Evolutionary conservation across 1,139 yeast genomes (phyloP), one percentile per base, ranked within the genome.

Genomic region (Candida frijolesensis): DNA sequence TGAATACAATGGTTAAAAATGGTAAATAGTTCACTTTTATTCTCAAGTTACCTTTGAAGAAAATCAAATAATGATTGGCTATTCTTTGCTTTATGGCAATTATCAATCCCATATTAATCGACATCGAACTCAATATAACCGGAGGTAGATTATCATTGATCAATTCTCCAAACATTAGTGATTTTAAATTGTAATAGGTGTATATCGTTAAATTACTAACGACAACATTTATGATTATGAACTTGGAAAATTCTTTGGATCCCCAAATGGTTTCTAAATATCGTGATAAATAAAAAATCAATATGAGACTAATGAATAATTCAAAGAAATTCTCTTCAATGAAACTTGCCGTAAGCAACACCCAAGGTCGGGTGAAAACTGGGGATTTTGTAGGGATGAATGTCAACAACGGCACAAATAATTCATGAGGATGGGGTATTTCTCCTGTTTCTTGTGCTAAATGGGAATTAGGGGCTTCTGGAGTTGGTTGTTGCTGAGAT

Each of bases 81-180:
- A 76, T 74, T 38, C 80, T 57, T 58, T 76, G 80, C 52, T 76
- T 76, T 5, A 74, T 65, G 4, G 80, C 79, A 11, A 76, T 74
- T 10, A 77, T 59, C 32, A 76, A 62, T 15, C 76, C 79, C 67
- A 75, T 71, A 33, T 70, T 68, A 44, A 61, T 66, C 52, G 76
- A 71, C 70, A 68, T 68, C n/a, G 72, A 64, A 1, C 74, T 61
- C 42, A 67, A 60, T 8, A 72, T 67, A 14, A 72, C 76, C 1
- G 78, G 78, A 1, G 76, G 76, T 4, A 67, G 78, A 59, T 70
- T 47, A 65, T 72, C 9, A 59, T 50, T 54, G 45, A 51, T 50
- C 16, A 56, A 71, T 43, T 43, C 45, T 19, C 38, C 45, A 1
- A 64, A 66, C 2, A 71, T 60, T 32, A 47, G 11, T 1, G 67